A percentile compares a stretch with the other conserved stretches of the same genome.
phyloP scores from a whole-genome alignment of 257 asterid species.

The Verbascum thapsus region DNA sequence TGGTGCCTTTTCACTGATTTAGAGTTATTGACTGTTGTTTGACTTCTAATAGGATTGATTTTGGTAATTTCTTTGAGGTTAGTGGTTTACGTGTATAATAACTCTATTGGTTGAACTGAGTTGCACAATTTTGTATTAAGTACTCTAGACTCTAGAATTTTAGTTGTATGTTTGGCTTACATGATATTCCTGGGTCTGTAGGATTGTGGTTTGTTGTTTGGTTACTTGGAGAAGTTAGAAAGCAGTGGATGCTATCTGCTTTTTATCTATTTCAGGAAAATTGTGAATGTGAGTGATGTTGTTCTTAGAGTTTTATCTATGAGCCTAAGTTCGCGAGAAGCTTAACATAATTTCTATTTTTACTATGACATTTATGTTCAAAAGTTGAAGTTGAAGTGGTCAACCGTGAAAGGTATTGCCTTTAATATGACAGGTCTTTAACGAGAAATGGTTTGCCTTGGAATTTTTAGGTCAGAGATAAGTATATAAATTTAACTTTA shows the following conservation, averaged over 20 bases:
- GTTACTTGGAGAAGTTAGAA: not conserved
- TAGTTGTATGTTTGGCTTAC: not conserved
- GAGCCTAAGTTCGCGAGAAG: not conserved
- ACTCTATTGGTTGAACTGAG: constrained; percentile 1
- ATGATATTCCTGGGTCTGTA: not conserved
- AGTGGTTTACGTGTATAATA: not conserved
- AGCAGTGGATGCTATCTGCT: not conserved
- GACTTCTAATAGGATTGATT: not conserved
- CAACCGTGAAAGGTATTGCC: not conserved
- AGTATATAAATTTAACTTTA: too few species aligned
- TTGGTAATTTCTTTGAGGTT: not conserved
- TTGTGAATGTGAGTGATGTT: not conserved
- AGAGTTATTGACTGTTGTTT: not conserved
- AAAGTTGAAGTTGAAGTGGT: not conserved
- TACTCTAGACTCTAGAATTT: not conserved
- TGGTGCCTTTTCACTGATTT: not conserved
- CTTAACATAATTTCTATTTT: not conserved
- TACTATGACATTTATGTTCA: not conserved
- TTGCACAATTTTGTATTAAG: not conserved
- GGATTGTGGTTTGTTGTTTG: not conserved
- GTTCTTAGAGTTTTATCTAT: not conserved
- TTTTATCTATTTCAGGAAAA: not conserved
- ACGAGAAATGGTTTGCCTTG: not conserved
- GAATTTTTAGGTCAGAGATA: too few species aligned
- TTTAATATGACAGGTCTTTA: not conserved